phyloP scores from a whole-genome alignment of 805 yeast genomes.

The Priceomyces melissophilus region DNA sequence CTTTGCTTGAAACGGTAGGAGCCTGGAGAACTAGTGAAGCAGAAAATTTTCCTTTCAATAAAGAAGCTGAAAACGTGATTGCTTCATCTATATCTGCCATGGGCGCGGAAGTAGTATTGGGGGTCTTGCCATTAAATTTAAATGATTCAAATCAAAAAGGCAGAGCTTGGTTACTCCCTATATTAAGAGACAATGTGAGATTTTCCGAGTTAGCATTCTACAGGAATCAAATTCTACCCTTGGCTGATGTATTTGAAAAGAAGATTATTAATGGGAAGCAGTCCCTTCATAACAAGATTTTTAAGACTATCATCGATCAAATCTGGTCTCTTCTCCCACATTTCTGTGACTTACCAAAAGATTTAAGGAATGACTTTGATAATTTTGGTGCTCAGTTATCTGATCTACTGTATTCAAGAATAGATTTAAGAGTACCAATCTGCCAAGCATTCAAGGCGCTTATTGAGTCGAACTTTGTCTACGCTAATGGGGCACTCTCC shows the following conservation, averaged over 20 bases:
- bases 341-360: conserved; percentile 83
- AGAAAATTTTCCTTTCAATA: conserved; percentile 61
- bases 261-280: conserved; percentile 47
- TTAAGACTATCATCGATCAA: conserved; percentile 84
- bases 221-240: conserved; percentile 62
- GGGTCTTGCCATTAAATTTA: conserved; percentile 76
- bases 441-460: conserved; percentile 77
- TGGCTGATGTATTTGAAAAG: conserved; percentile 50
- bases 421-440: conserved; percentile 72
- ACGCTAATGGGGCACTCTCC: conserved; percentile 55
- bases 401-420: conserved; percentile 68
- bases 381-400: conserved; percentile 79
- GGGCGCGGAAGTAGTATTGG: conserved; percentile 83
- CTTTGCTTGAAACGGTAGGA: conserved; percentile 70
- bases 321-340: conserved; percentile 88
- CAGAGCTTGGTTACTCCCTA: conserved; percentile 92
- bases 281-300: conserved; percentile 71
- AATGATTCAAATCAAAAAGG: conserved; percentile 62
- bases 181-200: conserved; percentile 81
- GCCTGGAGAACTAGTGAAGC: conserved; percentile 80
- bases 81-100: conserved; percentile 72
- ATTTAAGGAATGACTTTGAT: conserved; percentile 59
- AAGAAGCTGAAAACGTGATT: conserved; percentile 76
- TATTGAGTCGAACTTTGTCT: conserved; percentile 71
- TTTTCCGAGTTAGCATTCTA: conserved; percentile 67